Evolutionary conservation across 306 rosid genomes (phyloP).

Genomic region (Begonia peltatifolia): DNA sequence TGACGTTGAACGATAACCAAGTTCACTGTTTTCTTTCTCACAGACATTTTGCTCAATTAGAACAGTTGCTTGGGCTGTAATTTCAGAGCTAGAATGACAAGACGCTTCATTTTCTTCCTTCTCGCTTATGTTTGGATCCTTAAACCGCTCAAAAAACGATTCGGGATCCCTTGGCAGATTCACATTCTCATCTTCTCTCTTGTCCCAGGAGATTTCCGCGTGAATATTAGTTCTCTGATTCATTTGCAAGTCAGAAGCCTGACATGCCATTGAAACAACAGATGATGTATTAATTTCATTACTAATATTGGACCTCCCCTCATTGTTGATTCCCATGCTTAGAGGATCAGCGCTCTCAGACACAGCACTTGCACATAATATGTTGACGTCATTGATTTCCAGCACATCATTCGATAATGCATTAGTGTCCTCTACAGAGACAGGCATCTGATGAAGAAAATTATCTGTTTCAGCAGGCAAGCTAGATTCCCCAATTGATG

Average conservation of each 20-base stretch:
- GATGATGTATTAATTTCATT: constrained; percentile 8
- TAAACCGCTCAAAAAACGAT: constrained; percentile 20
- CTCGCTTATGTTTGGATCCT: constrained; percentile 23
- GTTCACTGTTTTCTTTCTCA: constrained; percentile 5
- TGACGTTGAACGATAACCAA: constrained; percentile 5
- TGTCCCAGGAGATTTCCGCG: constrained; percentile 16
- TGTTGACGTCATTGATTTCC: constrained; percentile 13
- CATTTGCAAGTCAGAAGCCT: constrained; percentile 9
- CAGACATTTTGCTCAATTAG: constrained; percentile 1
- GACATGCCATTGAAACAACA: constrained; percentile 2
- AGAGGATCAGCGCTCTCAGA: constrained; percentile 10
- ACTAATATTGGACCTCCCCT: not conserved
- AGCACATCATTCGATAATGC: constrained; percentile 7
- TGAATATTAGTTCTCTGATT: constrained; percentile 1
- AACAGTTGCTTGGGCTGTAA: constrained; percentile 7
- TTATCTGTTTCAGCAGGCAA: constrained; percentile 1
- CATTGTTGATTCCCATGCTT: constrained; percentile 4
- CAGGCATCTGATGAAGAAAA: constrained; percentile 17
- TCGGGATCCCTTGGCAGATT: constrained; percentile 15
- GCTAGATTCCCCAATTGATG: constrained; percentile 1
- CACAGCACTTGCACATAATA: constrained; percentile 9
- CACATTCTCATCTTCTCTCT: constrained; percentile 19
- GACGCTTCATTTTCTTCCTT: constrained; percentile 41
- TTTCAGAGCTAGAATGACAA: constrained; percentile 30
- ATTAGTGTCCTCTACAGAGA: constrained; percentile 4